These are phyloP conservation scores for Coemansia sp. DNA, from an alignment of 192 early-diverging fungal species.

Conservation along the genomic window DNA sequence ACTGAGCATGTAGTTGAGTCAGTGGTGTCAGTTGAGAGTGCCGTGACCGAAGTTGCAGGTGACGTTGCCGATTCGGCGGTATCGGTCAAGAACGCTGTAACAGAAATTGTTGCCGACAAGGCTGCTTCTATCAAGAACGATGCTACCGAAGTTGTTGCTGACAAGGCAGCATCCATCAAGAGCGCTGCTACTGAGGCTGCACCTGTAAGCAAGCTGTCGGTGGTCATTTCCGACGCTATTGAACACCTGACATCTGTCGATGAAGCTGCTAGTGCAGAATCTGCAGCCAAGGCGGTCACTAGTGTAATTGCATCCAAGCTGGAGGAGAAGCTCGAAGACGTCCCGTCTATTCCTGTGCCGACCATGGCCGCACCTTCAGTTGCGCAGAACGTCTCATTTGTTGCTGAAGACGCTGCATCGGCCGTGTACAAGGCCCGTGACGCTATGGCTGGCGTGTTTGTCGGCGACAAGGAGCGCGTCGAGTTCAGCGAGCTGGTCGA, in stretches of 20 bases:
- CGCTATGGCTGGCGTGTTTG: constrained; percentile 38
- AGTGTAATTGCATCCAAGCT: not conserved
- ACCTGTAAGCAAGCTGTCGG: not conserved
- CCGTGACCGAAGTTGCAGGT: too few species aligned
- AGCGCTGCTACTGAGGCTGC: constrained; percentile 1
- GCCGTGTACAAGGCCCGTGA: constrained; percentile 41
- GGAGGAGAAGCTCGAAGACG: constrained; percentile 7
- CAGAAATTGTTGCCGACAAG: not conserved
- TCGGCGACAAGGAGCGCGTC: constrained; percentile 25
- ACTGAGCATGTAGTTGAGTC: not conserved
- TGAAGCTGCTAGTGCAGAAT: not conserved
- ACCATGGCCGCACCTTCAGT: not conserved
- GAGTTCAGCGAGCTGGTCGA: constrained; percentile 39
- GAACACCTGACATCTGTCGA: not conserved
- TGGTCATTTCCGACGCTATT: not conserved
- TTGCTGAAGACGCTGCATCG: constrained; percentile 46
- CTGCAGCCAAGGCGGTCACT: not conserved
- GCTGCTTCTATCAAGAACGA: not conserved
- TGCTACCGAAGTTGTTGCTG: not conserved
- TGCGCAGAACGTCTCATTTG: not conserved
- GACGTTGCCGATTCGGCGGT: not conserved
- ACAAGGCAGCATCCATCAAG: not conserved
- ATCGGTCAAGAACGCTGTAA: not conserved
- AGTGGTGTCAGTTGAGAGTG: not conserved
- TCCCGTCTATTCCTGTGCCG: constrained; percentile 6